phyloP scores from a whole-genome alignment of 345 rosid species.

The Nasturtium officinale region DNA sequence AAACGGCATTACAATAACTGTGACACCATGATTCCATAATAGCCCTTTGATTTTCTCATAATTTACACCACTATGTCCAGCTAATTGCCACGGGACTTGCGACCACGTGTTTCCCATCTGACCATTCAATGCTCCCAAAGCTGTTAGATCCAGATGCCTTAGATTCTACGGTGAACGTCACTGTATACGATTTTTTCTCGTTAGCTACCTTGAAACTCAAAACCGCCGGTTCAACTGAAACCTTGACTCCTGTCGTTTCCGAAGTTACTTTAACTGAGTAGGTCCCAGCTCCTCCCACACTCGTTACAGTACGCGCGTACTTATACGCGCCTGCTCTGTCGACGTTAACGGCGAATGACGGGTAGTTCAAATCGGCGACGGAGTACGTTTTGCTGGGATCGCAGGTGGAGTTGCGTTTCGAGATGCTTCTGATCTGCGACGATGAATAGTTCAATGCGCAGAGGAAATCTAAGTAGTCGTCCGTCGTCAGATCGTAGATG shows the following conservation, averaged over 20 bases:
- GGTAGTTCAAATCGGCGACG: constrained; percentile 68
- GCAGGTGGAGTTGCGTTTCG: constrained; percentile 57
- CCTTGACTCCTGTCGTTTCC: constrained; percentile 51
- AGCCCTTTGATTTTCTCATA: constrained; percentile 1
- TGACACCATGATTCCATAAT: neutral
- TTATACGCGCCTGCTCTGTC: constrained; percentile 48
- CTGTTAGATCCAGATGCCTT: constrained; percentile 47
- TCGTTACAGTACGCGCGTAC: constrained; percentile 71
- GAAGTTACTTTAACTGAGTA: constrained; percentile 57
- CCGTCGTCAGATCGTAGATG: constrained; percentile 65
- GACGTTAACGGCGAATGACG: constrained; percentile 66
- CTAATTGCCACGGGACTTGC: constrained; percentile 81
- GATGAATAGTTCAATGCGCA: constrained; percentile 72
- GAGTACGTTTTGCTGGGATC: constrained; percentile 52
- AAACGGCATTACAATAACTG: constrained; percentile 28
- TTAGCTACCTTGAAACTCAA: constrained; percentile 56
- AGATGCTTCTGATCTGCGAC: constrained; percentile 49
- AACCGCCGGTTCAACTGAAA: constrained; percentile 61
- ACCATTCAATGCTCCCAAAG: constrained; percentile 72
- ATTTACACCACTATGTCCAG: constrained; percentile 61
- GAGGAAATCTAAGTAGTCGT: constrained; percentile 69
- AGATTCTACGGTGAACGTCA: constrained; percentile 57
- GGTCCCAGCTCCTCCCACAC: constrained; percentile 63
- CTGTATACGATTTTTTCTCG: constrained; percentile 74
- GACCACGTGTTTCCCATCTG: constrained; percentile 72